Evolutionary conservation across 176 grass and related monocot species (phyloP), one percentile per base, ranked within the genome.

Genomic region (Saccharum officinarum): DNA sequence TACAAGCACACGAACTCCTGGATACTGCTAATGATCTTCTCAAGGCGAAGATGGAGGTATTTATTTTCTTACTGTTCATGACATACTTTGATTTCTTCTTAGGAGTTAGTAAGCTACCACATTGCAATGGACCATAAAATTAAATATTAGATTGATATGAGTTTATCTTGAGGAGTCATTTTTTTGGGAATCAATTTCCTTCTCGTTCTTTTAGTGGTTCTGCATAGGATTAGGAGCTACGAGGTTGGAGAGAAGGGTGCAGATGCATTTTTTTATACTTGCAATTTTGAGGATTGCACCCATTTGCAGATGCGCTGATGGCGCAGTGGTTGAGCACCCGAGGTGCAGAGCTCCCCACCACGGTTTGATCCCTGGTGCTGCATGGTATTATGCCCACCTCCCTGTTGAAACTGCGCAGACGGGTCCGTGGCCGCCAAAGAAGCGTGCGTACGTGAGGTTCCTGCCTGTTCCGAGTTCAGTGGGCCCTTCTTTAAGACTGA

Each of bases 21-120:
- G 91, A 90, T 71, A 92, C 96, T 85, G 93, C 93, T 55, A 92
- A 95, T 79, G 96, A 95, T 73, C 93, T 94, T 88, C 90, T 98
- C 71, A 94, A 95, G 76, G 76, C 91, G 25, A 98, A 98, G 89
- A 78, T 98, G 73, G 96, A 98, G 96, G 96, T 93, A 83, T 75
- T 76, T 73, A 1, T 54, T 40, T 81, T 77, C 8, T 11, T 55
- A 28, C 37, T 26, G 39, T 33, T 67, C 9, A 9, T 76, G 61
- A 45, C 39, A 54, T 86, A 23, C 31, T 4, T 47, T 1, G 12
- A 47, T 47, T 47, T 46, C 44, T 47, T 74, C 22, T 16, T 23
- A 57, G 44, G 37, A 75, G 65, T 30, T 45, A 59, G 7, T 41
- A 26, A 1, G 1, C 38, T 76, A 22, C 4, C 57, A 77, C 0